Conservation (phyloP, 805 yeast species). For the Pichia paraexigua region DNA sequence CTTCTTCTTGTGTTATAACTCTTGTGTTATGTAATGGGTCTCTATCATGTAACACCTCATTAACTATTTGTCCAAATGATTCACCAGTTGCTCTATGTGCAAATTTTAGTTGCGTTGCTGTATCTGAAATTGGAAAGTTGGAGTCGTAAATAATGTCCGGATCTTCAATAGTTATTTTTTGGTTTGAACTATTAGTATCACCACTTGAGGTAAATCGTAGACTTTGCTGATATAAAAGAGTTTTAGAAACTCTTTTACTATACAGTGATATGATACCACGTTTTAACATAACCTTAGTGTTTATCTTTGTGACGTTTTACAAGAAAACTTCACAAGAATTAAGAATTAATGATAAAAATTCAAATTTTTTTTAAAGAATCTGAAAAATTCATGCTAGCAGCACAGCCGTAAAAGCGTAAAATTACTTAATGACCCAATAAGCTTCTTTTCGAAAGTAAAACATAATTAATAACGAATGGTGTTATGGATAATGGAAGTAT, state of each 20-base stretch:
- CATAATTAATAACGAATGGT: not conserved
- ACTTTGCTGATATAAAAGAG: not conserved
- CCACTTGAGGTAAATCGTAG: not conserved
- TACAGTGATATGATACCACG: not conserved
- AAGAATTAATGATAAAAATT: not conserved
- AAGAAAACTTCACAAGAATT: too few relatives aligned
- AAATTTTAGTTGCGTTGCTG: slow-evolving; percentile 24
- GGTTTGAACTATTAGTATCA: not conserved
- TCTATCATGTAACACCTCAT: slow-evolving; percentile 29
- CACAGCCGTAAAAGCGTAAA: not conserved
- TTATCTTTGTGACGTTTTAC: not conserved
- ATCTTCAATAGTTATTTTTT: slow-evolving; percentile 18
- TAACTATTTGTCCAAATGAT: slow-evolving; percentile 36
- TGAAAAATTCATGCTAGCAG: not conserved
- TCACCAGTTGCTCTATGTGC: slow-evolving; percentile 33
- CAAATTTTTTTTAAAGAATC: not conserved
- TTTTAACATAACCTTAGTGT: not conserved
- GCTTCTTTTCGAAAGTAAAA: not conserved
- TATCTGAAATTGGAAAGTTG: slow-evolving; percentile 16
- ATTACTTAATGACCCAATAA: not conserved
- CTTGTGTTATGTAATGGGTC: slow-evolving; percentile 25
- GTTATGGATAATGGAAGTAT: not conserved
- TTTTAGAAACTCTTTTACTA: not conserved
- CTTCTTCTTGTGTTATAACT: slow-evolving; percentile 33
- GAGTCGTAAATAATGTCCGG: slow-evolving; percentile 15